Evolutionary conservation across 257 asterid genomes (phyloP), one percentile per base, ranked within the genome.

Genomic region (Fraxinus pennsylvanica): DNA sequence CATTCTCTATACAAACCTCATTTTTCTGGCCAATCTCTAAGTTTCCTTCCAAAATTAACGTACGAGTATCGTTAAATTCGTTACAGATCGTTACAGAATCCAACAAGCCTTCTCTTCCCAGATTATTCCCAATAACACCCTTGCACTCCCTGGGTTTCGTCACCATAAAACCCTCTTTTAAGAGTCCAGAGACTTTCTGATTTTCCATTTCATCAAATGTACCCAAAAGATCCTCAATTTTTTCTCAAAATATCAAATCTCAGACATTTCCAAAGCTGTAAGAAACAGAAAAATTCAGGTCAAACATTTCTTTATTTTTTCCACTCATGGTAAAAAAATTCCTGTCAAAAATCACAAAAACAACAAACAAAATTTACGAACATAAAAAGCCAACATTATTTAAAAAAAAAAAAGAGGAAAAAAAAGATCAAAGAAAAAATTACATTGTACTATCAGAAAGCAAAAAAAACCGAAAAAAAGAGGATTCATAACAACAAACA

Each of bases 161-260:
- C 14, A 41, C 47, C 14, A 41, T 41, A 41, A 41, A 82, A 83
- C 79, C 88, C 72, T 74, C 81, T 73, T 74, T 83, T 81, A 83
- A 87, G 86, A 86, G 83, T 89, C 82, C 84, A n/a, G 83, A 50
- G 13, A 30, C 35, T 77, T 71, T 75, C 80, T 68, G 73, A 77
- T 73, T 80, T 22, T 87, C 90, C 93, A 86, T 88, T 79, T 69
- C 87, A 77, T 13, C 82, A 69, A 85, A 83, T 84, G 77, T 69
- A 45, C 47, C 80, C 13, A 63, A 83, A 86, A 90, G 88, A 79
- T 80, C 83, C 83, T 74, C 81, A 86, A 75, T 76, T 80, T 87
- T 84, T 82, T 32, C 83, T 73, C 82, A 80, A 79, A 73, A 72
- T 78, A 82, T 39, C 68, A 79, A 79, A 59, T 59, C 77, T 74